Percentiles rank a stretch among this genome's conserved stretches.
These are phyloP conservation scores for Lepidium africanum DNA, from an alignment of 345 rosid genomes.

Conservation along the genomic window DNA sequence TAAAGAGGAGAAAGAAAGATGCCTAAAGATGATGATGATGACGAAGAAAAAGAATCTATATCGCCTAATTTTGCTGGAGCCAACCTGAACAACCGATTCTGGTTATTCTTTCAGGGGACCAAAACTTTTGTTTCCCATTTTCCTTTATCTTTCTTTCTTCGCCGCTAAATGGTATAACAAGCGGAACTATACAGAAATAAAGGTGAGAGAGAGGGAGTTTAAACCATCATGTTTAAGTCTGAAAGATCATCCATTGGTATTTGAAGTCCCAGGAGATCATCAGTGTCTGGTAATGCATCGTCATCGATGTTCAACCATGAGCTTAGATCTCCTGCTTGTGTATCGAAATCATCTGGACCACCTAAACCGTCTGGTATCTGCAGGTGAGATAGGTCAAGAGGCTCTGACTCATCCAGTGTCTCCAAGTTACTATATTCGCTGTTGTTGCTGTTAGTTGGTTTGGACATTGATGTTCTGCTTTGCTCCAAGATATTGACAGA, in stretches of 20 bases:
- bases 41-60: slow-evolving; percentile 70
- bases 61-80: slow-evolving; percentile 44
- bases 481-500: slow-evolving; percentile 66
- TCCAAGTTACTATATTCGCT: slow-evolving; percentile 51
- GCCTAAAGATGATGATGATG: slow-evolving; percentile 26
- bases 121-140: slow-evolving; percentile 30
- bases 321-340: slow-evolving; percentile 74
- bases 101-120: slow-evolving; percentile 51
- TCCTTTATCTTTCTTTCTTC: slow-evolving; percentile 21
- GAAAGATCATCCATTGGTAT: slow-evolving; percentile 99
- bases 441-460: slow-evolving; percentile 43
- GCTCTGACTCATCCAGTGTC: slow-evolving; percentile 54
- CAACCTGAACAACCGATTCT: slow-evolving; percentile 44
- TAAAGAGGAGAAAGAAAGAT: background rate
- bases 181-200: slow-evolving; percentile 68
- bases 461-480: slow-evolving; percentile 44
- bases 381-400: slow-evolving; percentile 61
- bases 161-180: slow-evolving; percentile 68
- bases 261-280: slow-evolving; percentile 89
- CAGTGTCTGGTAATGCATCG: slow-evolving; percentile 66
- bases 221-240: slow-evolving; percentile 95
- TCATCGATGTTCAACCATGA: slow-evolving; percentile 97
- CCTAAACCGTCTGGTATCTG: slow-evolving; percentile 65
- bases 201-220: slow-evolving; percentile 22
- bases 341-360: slow-evolving; percentile 40